Percentiles rank a stretch among this genome's conserved stretches.
These are phyloP conservation scores for Aureobasidium musti DNA, from an alignment of 2,329 filamentous ascomycete species.

Conservation along the genomic window DNA sequence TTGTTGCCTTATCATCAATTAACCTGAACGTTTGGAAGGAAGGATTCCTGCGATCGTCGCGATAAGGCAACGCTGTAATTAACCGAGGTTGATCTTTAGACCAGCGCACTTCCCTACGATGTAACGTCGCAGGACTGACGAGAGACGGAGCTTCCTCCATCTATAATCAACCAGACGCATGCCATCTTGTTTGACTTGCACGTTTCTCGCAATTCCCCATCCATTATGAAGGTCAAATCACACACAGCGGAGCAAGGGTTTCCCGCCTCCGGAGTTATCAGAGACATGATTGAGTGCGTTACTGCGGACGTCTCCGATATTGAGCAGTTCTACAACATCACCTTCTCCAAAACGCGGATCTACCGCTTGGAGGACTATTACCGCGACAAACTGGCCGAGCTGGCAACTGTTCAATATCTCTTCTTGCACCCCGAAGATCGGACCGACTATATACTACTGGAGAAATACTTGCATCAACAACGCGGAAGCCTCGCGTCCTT, in stretches of 20 bases:
- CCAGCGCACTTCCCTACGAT: not conserved
- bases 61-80: not conserved
- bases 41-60: not conserved
- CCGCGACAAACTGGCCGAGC: constrained; percentile 45
- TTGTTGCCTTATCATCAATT: not conserved
- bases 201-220: not conserved
- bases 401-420: constrained; percentile 44
- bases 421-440: constrained; percentile 48
- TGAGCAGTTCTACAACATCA: constrained; percentile 53
- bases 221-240: not conserved
- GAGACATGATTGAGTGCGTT: constrained; percentile 2
- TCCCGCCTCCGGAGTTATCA: not conserved
- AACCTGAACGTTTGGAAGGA: not conserved
- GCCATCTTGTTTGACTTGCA: not conserved
- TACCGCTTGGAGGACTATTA: constrained; percentile 48
- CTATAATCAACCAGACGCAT: not conserved
- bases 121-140: not conserved
- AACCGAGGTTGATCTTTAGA: not conserved
- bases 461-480: constrained; percentile 48
- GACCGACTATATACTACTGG: constrained; percentile 55
- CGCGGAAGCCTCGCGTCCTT: constrained; percentile 36
- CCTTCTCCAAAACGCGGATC: constrained; percentile 48
- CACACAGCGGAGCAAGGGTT: not conserved
- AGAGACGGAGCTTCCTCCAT: not conserved
- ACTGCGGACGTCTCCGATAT: constrained; percentile 51